Percentiles rank a stretch among this genome's conserved stretches.
Evolutionary conservation across 2,329 filamentous ascomycete species (phyloP).

Genomic region (Calonectria montana): DNA sequence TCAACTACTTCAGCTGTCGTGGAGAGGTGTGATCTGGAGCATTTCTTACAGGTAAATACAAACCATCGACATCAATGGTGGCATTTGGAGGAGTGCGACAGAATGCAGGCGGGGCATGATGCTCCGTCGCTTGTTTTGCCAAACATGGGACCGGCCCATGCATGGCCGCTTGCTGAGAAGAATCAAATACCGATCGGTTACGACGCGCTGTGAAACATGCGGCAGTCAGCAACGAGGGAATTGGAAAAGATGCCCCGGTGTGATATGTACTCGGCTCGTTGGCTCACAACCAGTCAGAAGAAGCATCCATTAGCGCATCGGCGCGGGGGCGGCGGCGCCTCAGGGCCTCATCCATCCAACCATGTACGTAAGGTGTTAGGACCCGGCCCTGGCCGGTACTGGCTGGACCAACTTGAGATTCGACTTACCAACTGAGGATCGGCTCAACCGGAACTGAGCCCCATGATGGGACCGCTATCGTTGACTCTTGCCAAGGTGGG

Average conservation of each 20-base stretch:
- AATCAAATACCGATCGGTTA: slow-evolving; percentile 8
- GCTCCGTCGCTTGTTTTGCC: background rate
- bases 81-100: background rate
- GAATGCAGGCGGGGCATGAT: background rate
- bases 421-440: background rate
- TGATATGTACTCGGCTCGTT: background rate
- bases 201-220: background rate
- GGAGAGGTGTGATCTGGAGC: background rate
- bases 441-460: background rate
- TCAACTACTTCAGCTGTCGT: background rate
- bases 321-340: slow-evolving; percentile 1
- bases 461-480: background rate
- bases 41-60: background rate
- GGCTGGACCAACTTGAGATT: background rate
- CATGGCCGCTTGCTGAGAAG: background rate
- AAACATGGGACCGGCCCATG: background rate
- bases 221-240: background rate
- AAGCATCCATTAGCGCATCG: background rate
- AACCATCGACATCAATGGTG: background rate
- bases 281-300: background rate
- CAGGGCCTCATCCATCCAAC: background rate
- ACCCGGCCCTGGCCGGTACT: background rate
- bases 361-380: background rate
- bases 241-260: background rate
- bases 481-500: background rate